phyloP scores from a whole-genome alignment of 352 stramenopile genomes.

The Pythium grandisporangium region DNA sequence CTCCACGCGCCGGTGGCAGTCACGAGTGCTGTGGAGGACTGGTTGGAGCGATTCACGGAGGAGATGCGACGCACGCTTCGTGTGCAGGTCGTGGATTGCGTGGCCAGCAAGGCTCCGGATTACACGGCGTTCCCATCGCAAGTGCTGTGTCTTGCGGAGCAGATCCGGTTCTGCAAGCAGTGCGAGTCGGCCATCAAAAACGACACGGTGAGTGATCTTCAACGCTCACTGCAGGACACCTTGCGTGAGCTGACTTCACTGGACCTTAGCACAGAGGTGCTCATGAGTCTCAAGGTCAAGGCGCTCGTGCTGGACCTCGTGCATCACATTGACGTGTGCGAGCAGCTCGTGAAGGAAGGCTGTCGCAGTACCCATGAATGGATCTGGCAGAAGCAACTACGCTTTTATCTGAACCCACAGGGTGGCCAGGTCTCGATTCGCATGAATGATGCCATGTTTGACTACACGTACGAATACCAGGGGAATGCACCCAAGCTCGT shows the following conservation, averaged over 20 bases:
- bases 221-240: constrained; percentile 48
- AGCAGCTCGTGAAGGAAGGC: constrained; percentile 69
- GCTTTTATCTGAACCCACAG: constrained; percentile 57
- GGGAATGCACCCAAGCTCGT: constrained; percentile 85
- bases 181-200: constrained; percentile 81
- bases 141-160: constrained; percentile 88
- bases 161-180: constrained; percentile 88
- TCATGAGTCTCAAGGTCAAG: constrained; percentile 93
- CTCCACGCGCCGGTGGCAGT: constrained; percentile 79
- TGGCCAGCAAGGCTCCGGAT: constrained; percentile 65
- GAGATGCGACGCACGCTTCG: constrained; percentile 89
- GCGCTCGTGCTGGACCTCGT: constrained; percentile 92
- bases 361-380: constrained; percentile 53
- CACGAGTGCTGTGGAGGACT: constrained; percentile 90
- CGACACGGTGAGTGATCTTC: constrained; percentile 55
- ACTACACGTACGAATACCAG: constrained; percentile 90
- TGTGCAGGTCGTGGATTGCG: constrained; percentile 67
- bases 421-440: constrained; percentile 20
- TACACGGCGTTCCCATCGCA: constrained; percentile 88
- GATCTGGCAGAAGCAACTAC: constrained; percentile 86
- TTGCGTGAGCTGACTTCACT: constrained; percentile 66
- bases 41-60: constrained; percentile 86
- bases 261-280: constrained; percentile 77
- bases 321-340: constrained; percentile 93
- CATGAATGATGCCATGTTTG: constrained; percentile 55